Evolutionary conservation across 2,329 filamentous ascomycete species (phyloP).

Genomic region (Paracoccidioides lutzii): DNA sequence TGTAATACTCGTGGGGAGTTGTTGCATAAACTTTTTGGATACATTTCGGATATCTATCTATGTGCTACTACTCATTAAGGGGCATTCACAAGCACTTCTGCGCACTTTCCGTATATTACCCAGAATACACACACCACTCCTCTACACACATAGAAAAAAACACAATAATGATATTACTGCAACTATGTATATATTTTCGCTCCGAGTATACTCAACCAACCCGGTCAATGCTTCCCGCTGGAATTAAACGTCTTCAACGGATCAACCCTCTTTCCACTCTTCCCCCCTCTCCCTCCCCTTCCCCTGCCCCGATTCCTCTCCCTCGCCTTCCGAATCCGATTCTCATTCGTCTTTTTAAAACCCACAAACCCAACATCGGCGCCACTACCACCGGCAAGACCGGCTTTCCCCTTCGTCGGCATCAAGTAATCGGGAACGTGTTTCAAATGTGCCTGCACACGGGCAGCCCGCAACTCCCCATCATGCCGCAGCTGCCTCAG

Average conservation of each 20-base stretch:
- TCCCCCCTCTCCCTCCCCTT: constrained; percentile 36
- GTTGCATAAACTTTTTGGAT: neutral
- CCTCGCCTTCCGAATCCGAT: constrained; percentile 39
- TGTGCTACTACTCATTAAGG: neutral
- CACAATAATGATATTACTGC: no score
- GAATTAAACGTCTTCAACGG: constrained; percentile 82
- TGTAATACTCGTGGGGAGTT: neutral
- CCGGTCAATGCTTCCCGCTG: constrained; percentile 20
- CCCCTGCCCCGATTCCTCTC: constrained; percentile 32
- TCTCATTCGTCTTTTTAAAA: constrained; percentile 39
- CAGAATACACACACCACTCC: neutral
- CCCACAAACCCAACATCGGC: constrained; percentile 67
- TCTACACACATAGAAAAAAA: neutral
- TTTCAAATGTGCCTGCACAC: constrained; percentile 78
- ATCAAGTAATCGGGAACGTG: constrained; percentile 91
- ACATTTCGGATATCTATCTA: neutral
- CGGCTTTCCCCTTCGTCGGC: constrained; percentile 62
- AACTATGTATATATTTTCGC: no score
- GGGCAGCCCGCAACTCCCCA: constrained; percentile 67
- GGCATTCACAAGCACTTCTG: neutral
- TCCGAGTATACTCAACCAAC: neutral
- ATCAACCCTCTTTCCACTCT: constrained; percentile 55
- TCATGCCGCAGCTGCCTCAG: constrained; percentile 81
- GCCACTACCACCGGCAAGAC: constrained; percentile 47
- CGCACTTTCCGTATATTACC: neutral